Evolutionary conservation across 208 protist species (phyloP), one percentile per base, ranked within the genome.

Genomic region (Trypanosoma scelopori): DNA sequence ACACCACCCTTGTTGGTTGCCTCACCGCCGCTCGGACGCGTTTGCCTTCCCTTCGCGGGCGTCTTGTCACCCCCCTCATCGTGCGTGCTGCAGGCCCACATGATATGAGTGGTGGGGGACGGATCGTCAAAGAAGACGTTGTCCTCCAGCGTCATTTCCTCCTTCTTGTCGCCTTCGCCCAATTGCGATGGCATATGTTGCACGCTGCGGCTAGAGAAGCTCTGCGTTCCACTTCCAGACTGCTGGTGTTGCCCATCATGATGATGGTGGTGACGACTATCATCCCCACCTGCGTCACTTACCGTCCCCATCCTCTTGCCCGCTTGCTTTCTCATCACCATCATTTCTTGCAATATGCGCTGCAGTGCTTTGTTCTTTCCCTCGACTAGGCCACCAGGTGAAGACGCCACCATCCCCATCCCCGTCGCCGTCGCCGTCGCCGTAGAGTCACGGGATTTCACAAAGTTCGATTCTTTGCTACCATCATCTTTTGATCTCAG

Each of bases 41-140:
- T 35, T 6, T 15, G 3, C 27, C 13, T 15, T 5, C 27, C 22
- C n/a, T 50, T 61, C 39, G 11, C 30, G 28, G 11, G n/a, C n/a
- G 20, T 61, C 56, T n/a, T 47, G 5, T 39, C 15, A 15, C 1
- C 27, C 18, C 47, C 28, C 27, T n/a, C 20, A 16, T 22, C 16
- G 9, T 3, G 45, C 47, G 27, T 53, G 27, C 45, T 41, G 23
- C 30, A 27, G 11, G 27, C 13, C 20, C 7, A n/a, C 27, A 16
- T 42, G 15, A 1, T 20, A 52, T 37, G 20, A 27, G 46, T 41
- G 23, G 28, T 9, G 39, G 16, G 28, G 42, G 16, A 16, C 23
- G 28, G 32, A 18, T 67, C 51, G 60, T 69, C 64, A 61, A 69
- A 69, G 23, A 69, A 69, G 32, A 69, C 48, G 7, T 69, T 23